Conservation (phyloP, 371 early-diverging fungal species). For the Mortierella sp. region DNA sequence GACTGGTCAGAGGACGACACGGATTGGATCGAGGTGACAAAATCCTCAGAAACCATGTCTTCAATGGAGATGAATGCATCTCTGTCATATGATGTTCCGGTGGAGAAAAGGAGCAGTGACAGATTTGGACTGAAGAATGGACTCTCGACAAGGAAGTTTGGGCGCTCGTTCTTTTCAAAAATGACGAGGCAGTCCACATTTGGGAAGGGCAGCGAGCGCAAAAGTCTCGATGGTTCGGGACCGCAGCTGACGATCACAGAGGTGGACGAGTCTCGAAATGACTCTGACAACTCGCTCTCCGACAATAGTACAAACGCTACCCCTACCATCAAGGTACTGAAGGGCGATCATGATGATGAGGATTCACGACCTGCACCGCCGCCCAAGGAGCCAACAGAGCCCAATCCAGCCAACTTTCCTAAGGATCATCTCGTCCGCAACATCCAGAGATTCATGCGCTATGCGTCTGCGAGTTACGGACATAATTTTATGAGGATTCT, state of each 20-base stretch:
- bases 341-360: slow-evolving; percentile 17
- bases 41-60: slow-evolving; percentile 40
- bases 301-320: slow-evolving; percentile 9
- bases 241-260: slow-evolving; percentile 52
- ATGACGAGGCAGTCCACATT: slow-evolving; percentile 34
- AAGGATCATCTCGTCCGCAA: slow-evolving; percentile 75
- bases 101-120: slow-evolving; percentile 24
- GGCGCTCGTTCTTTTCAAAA: slow-evolving; percentile 39
- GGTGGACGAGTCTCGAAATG: slow-evolving; percentile 36
- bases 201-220: slow-evolving; percentile 35
- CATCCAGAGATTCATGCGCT: slow-evolving; percentile 79
- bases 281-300: slow-evolving; percentile 35
- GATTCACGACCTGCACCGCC: slow-evolving; percentile 34
- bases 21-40: slow-evolving; percentile 53
- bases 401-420: slow-evolving; percentile 64
- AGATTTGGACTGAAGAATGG: slow-evolving; percentile 38
- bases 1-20: slow-evolving; percentile 54
- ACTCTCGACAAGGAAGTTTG: slow-evolving; percentile 32
- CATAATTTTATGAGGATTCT: slow-evolving; percentile 85
- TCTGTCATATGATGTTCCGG: slow-evolving; percentile 43
- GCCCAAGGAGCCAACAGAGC: slow-evolving; percentile 47
- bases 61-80: slow-evolving; percentile 39
- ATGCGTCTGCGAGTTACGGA: slow-evolving; percentile 85
- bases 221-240: slow-evolving; percentile 11
- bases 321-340: slow-evolving; percentile 13